Base-by-base conservation (phyloP, 345 rosid genomes). In the Brassica rapa region DNA sequence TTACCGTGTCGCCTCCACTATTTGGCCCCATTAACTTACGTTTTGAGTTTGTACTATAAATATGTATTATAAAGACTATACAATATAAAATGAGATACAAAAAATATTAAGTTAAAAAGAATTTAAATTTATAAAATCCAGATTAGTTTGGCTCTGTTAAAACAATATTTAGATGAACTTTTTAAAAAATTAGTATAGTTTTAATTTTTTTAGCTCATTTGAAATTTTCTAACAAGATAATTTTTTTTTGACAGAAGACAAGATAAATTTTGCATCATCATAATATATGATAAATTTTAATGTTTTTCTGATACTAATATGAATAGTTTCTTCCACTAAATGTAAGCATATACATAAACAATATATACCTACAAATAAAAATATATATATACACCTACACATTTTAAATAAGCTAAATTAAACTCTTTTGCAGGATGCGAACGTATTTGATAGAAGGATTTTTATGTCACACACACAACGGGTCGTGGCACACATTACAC, bases 401-500 rank as follows among this genome's bases (percentile, higher is more conserved):
- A 33, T 3, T 3, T 24, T 60, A 14, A 24, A 24, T 60, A 60
- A 60, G 15, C 33, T 60, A 60, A 25, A 4, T 11, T 24, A 24
- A 59, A 59, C 30, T 21, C 11, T 60, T 25, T 61, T 61, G 65
- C 11, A 61, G 65, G 89, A 75, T 91, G 27, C 81, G 87, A 81
- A 91, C 97, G 29, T 95, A 79, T 81, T 84, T 95, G 85, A 68
- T 93, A 15, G 99, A 93, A 82, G 99, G 98, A 8, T 95, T 93
- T 70, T 88, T 86, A 46, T 90, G 97, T 86, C 99, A 95, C 86
- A 91, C 98, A 30, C 96, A 91, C 57, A 91, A 89, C 5, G 94
- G 92, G 0, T 93, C 98, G 7, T 93, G 97, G 97, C 99, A 95
- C 77, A 91, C 99, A 3, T 85, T 95, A 23, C 99, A 95, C 91